Evolutionary conservation across 2,329 filamentous ascomycete species (phyloP).

Genomic region (Colletotrichum agaves): DNA sequence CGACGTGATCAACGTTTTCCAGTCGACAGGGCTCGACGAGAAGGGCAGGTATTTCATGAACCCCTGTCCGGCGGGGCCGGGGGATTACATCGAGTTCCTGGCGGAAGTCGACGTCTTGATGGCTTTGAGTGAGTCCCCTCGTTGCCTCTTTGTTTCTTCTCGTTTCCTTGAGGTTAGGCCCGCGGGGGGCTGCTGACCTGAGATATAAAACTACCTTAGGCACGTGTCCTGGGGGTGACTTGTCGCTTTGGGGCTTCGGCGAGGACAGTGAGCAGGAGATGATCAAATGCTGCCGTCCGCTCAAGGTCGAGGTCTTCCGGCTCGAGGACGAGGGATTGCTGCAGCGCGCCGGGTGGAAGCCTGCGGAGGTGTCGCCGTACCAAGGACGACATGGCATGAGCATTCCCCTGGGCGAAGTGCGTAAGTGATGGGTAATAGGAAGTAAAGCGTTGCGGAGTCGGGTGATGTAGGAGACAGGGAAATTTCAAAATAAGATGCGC

Average conservation of each 20-base stretch:
- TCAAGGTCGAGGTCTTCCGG: conserved; percentile 78
- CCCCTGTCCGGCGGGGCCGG: conserved; percentile 64
- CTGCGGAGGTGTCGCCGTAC: conserved; percentile 70
- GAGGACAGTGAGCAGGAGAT: conserved; percentile 74
- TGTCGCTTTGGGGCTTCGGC: conserved; percentile 85
- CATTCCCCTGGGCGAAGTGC: conserved; percentile 39
- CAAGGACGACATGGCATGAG: conserved; percentile 72
- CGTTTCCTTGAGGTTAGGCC: too few relatives aligned
- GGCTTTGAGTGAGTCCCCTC: conserved; percentile 61
- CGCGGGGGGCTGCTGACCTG: too few relatives aligned
- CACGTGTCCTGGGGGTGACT: conserved; percentile 83
- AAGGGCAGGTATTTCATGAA: conserved; percentile 82
- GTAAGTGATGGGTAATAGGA: neutral
- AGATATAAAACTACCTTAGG: conserved; percentile 50
- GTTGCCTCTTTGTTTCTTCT: too few relatives aligned
- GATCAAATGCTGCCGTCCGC: conserved; percentile 75
- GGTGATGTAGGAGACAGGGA: neutral
- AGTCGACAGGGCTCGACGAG: conserved; percentile 81
- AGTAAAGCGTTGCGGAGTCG: too few relatives aligned
- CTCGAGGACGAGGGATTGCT: conserved; percentile 66
- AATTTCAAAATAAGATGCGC: too few relatives aligned
- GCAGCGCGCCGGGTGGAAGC: conserved; percentile 67
- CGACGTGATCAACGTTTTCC: conserved; percentile 88
- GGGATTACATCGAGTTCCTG: conserved; percentile 79
- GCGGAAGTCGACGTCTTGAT: conserved; percentile 81